Percentiles rank a stretch among this genome's conserved stretches.
These are phyloP conservation scores for Haplosporangium sp. DNA, from an alignment of 371 early-diverging fungal genomes.

Conservation along the genomic window DNA sequence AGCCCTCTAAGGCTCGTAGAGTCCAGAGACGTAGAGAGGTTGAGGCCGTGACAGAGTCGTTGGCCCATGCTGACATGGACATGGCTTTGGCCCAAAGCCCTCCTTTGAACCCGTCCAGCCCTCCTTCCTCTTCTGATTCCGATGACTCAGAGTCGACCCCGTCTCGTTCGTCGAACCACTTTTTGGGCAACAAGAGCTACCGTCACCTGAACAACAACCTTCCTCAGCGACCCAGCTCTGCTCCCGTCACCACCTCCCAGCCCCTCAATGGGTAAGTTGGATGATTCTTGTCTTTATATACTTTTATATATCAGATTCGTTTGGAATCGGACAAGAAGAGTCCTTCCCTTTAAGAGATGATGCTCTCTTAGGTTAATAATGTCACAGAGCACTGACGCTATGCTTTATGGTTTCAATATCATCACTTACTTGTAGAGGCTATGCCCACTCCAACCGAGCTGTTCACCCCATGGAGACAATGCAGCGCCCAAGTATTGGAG, in stretches of 20 bases:
- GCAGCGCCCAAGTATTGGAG: conserved; percentile 22
- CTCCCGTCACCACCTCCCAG: conserved; percentile 32
- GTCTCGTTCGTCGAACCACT: conserved; percentile 15
- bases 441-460: not conserved
- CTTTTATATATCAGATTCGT: not conserved
- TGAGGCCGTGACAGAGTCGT: conserved; percentile 27
- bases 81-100: conserved; percentile 36
- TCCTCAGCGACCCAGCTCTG: conserved; percentile 43
- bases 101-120: conserved; percentile 43
- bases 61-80: conserved; percentile 37
- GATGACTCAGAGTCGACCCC: conserved; percentile 46
- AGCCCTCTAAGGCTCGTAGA: conserved; percentile 46
- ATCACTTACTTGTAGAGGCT: not conserved
- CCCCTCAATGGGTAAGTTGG: conserved; percentile 32
- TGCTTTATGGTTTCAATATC: too few species aligned
- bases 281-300: not conserved
- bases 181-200: conserved; percentile 6
- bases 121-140: conserved; percentile 50
- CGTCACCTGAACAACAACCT: conserved; percentile 20
- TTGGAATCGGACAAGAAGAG: not conserved
- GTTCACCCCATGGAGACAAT: conserved; percentile 12
- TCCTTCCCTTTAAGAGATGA: not conserved
- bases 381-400: too few species aligned
- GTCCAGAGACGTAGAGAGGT: conserved; percentile 52
- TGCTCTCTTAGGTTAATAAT: not conserved